Conservation (phyloP, 148 eudicot genomes). For the Gaultheria prostrata region DNA sequence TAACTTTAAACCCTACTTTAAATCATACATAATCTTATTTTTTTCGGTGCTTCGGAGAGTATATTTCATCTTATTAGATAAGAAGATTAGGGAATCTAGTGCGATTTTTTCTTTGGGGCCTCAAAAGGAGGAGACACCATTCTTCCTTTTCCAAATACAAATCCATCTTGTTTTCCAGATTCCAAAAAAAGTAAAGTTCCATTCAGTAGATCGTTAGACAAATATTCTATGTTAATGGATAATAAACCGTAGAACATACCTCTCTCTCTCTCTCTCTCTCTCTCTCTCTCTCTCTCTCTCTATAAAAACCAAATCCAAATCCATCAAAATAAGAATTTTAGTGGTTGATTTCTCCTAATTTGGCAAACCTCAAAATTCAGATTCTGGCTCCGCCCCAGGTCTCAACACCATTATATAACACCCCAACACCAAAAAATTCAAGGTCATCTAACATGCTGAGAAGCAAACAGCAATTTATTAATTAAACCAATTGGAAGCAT, state of each 20-base stretch:
- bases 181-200: neutral
- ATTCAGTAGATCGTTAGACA: neutral
- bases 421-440: neutral
- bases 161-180: neutral
- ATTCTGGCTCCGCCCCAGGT: neutral
- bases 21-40: neutral
- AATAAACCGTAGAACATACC: neutral
- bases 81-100: neutral
- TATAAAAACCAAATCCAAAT: too few species aligned
- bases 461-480: neutral
- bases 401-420: conserved; percentile 5
- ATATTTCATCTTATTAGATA: too few species aligned
- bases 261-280: too few species aligned
- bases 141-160: neutral
- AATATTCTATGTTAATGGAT: neutral
- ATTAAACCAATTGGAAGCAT: neutral
- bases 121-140: neutral
- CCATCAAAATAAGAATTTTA: neutral
- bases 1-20: neutral
- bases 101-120: neutral
- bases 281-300: too few species aligned
- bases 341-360: neutral
- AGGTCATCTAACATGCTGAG: neutral
- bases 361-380: neutral
- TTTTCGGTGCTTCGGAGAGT: too few species aligned